Base-by-base conservation (phyloP, 1,139 yeast species). In the Blastobotrys illinoisensis region DNA sequence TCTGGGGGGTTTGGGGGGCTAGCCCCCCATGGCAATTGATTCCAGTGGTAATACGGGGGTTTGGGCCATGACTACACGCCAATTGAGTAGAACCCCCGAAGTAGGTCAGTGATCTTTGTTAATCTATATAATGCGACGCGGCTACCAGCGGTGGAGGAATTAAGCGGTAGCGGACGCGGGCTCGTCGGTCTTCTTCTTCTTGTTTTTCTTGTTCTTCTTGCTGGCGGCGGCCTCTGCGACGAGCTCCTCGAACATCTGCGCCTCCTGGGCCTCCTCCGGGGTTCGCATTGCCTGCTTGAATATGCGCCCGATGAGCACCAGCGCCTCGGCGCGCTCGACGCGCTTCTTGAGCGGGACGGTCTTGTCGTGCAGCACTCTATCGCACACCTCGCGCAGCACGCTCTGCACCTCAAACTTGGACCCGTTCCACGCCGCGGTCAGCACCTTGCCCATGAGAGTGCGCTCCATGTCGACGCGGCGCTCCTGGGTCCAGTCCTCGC, bases 391-490 rank as follows among this genome's bases (percentile, higher is more conserved):
- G 56, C 97, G 66, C 75, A 89, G 77, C 0, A 96, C 88, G n/a
- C 93, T 81, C 67, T 88, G 93, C 56, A 91, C 87, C 70, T 91
- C 99, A 69, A 84, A 85, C 64, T 83, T 84, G 20, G 97, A 88
- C 0, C 97, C 98, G 50, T 86, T 85, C 99, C 99, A 91, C 9
- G 97, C 96, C 0, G 97, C 97, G 3, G 95, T 91, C 51, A 91
- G 75, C 2, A 91, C 91, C 68, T 91, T 93, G 45, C 97, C 97
- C 81, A 89, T 81, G 48, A 91, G 74, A 55, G 85, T 79, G 63
- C 90, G 85, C 67, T 91, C 98, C 82, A 88, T 79, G 60, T 88
- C 95, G 0, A 89, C 91, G 56, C 88, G 74, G 57, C 87, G 90
- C 67, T 89, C 97, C 1, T 81, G 81, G 0, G 95, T 82, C 66